Evolutionary conservation across 2,329 filamentous ascomycete species (phyloP).

Genomic region (Iodosphaeria phyllophila): DNA sequence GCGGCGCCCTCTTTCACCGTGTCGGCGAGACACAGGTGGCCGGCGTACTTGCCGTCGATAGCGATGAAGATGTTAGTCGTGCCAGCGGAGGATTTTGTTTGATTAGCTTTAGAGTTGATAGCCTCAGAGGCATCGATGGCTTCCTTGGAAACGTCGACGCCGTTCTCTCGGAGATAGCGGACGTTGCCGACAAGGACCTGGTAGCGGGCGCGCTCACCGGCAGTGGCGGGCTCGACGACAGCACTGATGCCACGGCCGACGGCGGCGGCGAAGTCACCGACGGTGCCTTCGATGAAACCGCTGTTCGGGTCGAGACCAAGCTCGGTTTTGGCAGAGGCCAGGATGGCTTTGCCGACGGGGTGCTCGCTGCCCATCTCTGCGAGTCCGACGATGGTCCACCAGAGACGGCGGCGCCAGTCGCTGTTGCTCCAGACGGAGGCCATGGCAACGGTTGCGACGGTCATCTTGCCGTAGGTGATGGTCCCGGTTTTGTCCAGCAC

Average conservation of each 20-base stretch:
- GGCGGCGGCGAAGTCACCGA: constrained; percentile 67
- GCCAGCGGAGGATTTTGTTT: constrained; percentile 33
- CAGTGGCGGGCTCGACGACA: constrained; percentile 55
- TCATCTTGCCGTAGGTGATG: constrained; percentile 90
- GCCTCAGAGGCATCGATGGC: constrained; percentile 45
- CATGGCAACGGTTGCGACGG: constrained; percentile 54
- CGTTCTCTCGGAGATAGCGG: constrained; percentile 52
- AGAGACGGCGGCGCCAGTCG: constrained; percentile 52
- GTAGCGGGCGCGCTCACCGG: constrained; percentile 52
- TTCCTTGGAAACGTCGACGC: constrained; percentile 44
- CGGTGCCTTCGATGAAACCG: constrained; percentile 62
- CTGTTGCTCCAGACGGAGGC: constrained; percentile 49
- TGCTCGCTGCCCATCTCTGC: constrained; percentile 93
- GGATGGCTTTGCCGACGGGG: constrained; percentile 79
- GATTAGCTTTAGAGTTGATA: constrained; percentile 27
- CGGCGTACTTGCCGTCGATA: constrained; percentile 65
- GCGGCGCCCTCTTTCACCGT: constrained; percentile 77
- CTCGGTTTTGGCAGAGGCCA: constrained; percentile 55
- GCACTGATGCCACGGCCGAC: constrained; percentile 79
- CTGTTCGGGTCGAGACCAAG: constrained; percentile 54
- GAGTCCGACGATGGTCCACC: constrained; percentile 95
- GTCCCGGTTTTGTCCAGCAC: constrained; percentile 95
- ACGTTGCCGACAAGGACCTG: constrained; percentile 71
- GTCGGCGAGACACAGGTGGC: constrained; percentile 70
- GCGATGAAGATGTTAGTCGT: constrained; percentile 85